Evolutionary conservation across 345 rosid genomes (phyloP).

Genomic region (Acer campestre): DNA sequence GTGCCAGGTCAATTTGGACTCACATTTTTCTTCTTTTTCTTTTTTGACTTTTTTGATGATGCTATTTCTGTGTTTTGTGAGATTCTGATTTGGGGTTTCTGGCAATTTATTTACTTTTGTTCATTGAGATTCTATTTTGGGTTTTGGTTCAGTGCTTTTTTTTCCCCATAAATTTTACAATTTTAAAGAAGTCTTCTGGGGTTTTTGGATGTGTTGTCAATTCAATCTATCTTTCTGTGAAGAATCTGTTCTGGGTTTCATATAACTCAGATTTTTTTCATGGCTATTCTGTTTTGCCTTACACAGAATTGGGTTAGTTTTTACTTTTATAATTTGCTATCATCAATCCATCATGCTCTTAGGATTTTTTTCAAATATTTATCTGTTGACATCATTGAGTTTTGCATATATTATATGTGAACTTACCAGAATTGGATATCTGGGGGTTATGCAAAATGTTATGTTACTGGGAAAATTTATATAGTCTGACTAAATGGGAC

Average conservation of each 20-base stretch:
- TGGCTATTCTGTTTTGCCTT: no score
- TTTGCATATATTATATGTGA: neutral
- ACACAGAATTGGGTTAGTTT: neutral
- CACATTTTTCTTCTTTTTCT: neutral
- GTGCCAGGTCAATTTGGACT: conserved; percentile 67
- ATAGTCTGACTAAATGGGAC: conserved; percentile 1
- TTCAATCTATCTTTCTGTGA: neutral
- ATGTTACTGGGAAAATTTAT: conserved; percentile 3
- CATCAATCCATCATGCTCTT: no score
- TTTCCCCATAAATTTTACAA: neutral
- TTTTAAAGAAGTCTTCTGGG: neutral
- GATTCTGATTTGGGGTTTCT: conserved; percentile 16
- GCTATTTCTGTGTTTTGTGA: conserved; percentile 9
- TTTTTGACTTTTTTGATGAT: neutral
- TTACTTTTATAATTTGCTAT: neutral
- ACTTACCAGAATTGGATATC: conserved; percentile 8
- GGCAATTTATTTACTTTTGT: neutral
- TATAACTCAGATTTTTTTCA: no score
- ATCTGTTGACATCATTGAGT: no score
- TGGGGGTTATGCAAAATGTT: conserved; percentile 2
- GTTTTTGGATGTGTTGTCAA: neutral
- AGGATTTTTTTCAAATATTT: no score
- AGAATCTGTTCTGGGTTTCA: neutral
- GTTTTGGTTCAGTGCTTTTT: neutral
- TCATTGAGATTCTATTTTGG: conserved; percentile 1